phyloP scores from a whole-genome alignment of 768 basidiomycete species.

The Kwoniella newhampshirensis region DNA sequence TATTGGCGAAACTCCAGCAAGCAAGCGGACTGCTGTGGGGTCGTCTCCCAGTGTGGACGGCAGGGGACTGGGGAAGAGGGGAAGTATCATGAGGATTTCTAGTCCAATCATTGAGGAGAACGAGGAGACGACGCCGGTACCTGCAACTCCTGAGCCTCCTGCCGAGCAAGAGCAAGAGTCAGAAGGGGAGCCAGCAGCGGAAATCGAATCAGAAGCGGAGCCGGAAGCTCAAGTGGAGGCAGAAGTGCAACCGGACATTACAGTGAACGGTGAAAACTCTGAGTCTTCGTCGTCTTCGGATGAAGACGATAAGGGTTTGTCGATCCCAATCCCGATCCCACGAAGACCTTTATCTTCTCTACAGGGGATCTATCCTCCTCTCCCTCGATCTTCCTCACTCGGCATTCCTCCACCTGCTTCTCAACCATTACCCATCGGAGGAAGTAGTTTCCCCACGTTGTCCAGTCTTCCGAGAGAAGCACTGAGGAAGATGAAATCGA shows the following conservation, averaged over 20 bases:
- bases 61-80: not conserved
- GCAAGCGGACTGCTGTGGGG: not conserved
- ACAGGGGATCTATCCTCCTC: not conserved
- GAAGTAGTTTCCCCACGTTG: constrained; percentile 4
- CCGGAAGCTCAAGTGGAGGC: constrained; percentile 2
- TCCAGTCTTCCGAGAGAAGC: constrained; percentile 7
- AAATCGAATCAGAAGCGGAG: not conserved
- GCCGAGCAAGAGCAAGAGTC: not conserved
- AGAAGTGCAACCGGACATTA: not conserved
- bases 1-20: constrained; percentile 5
- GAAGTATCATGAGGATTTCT: constrained; percentile 6
- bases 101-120: constrained; percentile 14
- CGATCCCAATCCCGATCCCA: not conserved
- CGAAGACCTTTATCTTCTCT: not conserved
- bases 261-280: not conserved
- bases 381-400: not conserved
- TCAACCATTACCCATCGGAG: constrained; percentile 3
- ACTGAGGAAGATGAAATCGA: not conserved
- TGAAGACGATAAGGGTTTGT: not conserved
- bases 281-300: not conserved
- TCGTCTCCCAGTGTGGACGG: constrained; percentile 10
- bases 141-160: not conserved
- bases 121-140: not conserved
- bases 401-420: not conserved
- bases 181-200: not conserved